Percentiles rank a stretch among this genome's conserved stretches.
Conservation (phyloP, 2,329 filamentous ascomycete genomes). For the Dactylellina parvicollis region DNA sequence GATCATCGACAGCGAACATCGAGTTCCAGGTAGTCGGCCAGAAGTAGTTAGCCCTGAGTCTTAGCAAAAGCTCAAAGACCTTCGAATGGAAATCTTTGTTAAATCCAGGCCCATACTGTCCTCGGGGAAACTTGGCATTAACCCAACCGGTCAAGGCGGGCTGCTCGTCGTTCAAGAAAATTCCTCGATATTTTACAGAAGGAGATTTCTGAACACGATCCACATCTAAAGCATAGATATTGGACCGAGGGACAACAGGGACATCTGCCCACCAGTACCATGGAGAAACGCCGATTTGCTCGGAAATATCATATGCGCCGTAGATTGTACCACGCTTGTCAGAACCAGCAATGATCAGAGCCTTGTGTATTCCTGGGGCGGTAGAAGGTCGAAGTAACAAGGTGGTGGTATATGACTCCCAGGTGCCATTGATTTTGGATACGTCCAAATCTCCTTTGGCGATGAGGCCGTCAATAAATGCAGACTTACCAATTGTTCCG, state of each 20-base stretch:
- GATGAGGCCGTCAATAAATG: conserved; percentile 70
- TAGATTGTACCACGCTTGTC: conserved; percentile 75
- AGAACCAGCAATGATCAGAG: conserved; percentile 74
- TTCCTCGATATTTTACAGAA: conserved; percentile 73
- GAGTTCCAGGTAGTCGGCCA: conserved; percentile 78
- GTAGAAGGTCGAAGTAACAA: conserved; percentile 69
- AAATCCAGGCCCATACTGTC: conserved; percentile 63
- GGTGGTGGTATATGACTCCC: conserved; percentile 74
- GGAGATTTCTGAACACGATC: conserved; percentile 70
- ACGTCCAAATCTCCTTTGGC: conserved; percentile 69
- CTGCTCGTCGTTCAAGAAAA: conserved; percentile 77
- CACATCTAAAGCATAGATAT: conserved; percentile 68
- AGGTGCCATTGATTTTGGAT: conserved; percentile 69
- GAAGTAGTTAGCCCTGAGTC: conserved; percentile 76
- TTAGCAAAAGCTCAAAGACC: conserved; percentile 76
- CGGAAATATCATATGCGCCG: conserved; percentile 75
- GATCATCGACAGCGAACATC: conserved; percentile 78
- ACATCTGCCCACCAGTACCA: conserved; percentile 77
- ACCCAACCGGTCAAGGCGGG: conserved; percentile 75
- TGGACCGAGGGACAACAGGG: conserved; percentile 65
- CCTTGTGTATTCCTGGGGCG: conserved; percentile 65
- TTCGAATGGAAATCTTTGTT: conserved; percentile 74
- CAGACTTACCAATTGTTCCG: conserved; percentile 74
- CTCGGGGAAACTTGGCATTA: conserved; percentile 66
- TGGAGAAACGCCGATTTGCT: conserved; percentile 77